Conservation (phyloP, 768 basidiomycete species). For the Leccinum pellstonianum region DNA sequence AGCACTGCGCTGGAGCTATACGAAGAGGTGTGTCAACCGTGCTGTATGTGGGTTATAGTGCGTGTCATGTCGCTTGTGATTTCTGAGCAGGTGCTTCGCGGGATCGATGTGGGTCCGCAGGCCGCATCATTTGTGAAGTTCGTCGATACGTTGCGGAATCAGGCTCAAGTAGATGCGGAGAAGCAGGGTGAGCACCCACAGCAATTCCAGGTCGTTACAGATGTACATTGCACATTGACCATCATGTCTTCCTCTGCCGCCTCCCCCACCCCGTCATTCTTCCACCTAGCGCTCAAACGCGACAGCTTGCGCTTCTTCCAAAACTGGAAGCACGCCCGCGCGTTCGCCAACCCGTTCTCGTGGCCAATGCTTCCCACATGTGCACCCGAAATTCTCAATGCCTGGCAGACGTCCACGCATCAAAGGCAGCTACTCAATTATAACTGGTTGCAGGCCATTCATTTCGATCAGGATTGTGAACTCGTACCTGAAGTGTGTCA, state of each 20-base stretch:
- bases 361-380: constrained; percentile 32
- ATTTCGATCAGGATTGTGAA: constrained; percentile 29
- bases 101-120: constrained; percentile 19
- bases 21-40: constrained; percentile 25
- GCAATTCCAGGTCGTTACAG: background rate
- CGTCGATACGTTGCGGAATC: constrained; percentile 25
- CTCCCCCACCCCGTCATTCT: background rate
- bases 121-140: constrained; percentile 23
- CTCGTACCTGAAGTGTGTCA: constrained; percentile 21
- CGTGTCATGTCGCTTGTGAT: constrained; percentile 2
- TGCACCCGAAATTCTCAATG: constrained; percentile 28
- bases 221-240: background rate
- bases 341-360: constrained; percentile 34
- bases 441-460: constrained; percentile 30
- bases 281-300: constrained; percentile 16
- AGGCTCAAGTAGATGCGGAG: constrained; percentile 26
- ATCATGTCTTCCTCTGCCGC: background rate
- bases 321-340: constrained; percentile 30
- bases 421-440: constrained; percentile 33
- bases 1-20: constrained; percentile 30
- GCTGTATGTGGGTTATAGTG: background rate
- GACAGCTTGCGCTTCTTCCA: constrained; percentile 31
- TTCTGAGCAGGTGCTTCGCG: constrained; percentile 21
- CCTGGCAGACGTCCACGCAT: constrained; percentile 24
- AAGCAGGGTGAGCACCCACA: constrained; percentile 24